Evolutionary conservation across 768 basidiomycete species (phyloP).

Genomic region (Russula sp.): DNA sequence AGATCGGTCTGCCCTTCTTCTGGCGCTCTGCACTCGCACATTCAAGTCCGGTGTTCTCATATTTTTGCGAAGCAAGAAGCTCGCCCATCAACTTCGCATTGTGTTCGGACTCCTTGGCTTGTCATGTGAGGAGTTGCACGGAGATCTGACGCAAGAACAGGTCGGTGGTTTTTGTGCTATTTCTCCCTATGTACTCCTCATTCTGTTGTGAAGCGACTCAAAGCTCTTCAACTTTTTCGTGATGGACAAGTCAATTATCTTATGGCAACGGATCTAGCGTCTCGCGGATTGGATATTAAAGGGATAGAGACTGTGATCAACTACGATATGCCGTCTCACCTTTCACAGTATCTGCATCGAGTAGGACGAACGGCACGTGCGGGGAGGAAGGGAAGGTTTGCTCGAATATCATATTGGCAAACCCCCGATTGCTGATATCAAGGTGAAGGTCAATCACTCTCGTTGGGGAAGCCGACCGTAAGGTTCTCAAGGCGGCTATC

Average conservation of each 20-base stretch:
- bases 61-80: constrained; percentile 94
- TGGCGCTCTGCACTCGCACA: constrained; percentile 81
- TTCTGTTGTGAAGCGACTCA: constrained; percentile 59
- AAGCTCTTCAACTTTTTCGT: constrained; percentile 82
- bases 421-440: constrained; percentile 19
- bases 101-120: constrained; percentile 87
- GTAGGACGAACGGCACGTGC: constrained; percentile 97
- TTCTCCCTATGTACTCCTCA: neutral
- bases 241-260: constrained; percentile 87
- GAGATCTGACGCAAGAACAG: constrained; percentile 95
- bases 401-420: constrained; percentile 22
- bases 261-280: constrained; percentile 95
- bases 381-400: constrained; percentile 85
- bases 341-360: constrained; percentile 93
- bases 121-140: constrained; percentile 91
- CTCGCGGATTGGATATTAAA: constrained; percentile 95
- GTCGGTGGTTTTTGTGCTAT: constrained; percentile 41
- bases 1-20: constrained; percentile 73
- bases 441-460: constrained; percentile 79
- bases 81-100: constrained; percentile 95
- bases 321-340: constrained; percentile 94
- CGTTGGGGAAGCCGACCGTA: constrained; percentile 93
- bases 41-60: constrained; percentile 84
- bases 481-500: constrained; percentile 93
- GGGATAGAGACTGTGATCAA: constrained; percentile 98